Conservation (phyloP, 139 green algal genomes). For the Coelastrella sp. region DNA sequence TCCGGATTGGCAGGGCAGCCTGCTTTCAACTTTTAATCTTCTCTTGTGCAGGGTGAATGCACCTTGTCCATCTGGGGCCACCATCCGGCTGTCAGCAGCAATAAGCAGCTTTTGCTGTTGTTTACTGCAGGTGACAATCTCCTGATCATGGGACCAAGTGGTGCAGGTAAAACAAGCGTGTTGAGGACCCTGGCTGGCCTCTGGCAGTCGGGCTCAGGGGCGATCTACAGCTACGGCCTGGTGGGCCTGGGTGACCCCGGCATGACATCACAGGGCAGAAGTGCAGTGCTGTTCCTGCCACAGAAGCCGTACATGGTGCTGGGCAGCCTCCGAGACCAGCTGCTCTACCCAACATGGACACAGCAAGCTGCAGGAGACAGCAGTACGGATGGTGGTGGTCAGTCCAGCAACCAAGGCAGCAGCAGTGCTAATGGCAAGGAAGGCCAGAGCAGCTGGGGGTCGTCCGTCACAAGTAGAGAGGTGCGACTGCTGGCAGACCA, state of each 20-base stretch:
- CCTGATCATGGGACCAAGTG: slow-evolving; percentile 93
- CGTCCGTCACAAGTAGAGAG: neutral
- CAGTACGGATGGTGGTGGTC: slow-evolving; percentile 33
- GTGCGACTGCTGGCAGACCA: neutral
- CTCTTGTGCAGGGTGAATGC: too few relatives aligned
- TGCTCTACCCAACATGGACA: slow-evolving; percentile 49
- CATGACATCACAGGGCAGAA: neutral
- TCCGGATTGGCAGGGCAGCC: too few relatives aligned
- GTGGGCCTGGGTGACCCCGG: slow-evolving; percentile 52
- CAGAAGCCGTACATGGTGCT: slow-evolving; percentile 98
- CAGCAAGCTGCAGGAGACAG: neutral
- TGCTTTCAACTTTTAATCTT: too few relatives aligned
- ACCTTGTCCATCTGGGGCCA: too few relatives aligned
- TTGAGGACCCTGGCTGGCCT: slow-evolving; percentile 93
- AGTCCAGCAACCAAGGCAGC: slow-evolving; percentile 35
- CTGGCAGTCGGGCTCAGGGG: slow-evolving; percentile 81
- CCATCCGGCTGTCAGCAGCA: too few relatives aligned
- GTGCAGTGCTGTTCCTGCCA: slow-evolving; percentile 85
- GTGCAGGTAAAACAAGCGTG: slow-evolving; percentile 93
- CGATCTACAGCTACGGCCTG: slow-evolving; percentile 63
- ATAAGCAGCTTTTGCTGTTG: neutral
- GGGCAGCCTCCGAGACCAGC: slow-evolving; percentile 88
- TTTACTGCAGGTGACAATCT: slow-evolving; percentile 63
- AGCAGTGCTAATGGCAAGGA: slow-evolving; percentile 28
- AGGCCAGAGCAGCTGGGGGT: neutral